A percentile compares a stretch with the other conserved stretches of the same genome.
These are phyloP conservation scores for Monosporozyma servazzii DNA, from an alignment of 805 yeast species.

Conservation along the genomic window DNA sequence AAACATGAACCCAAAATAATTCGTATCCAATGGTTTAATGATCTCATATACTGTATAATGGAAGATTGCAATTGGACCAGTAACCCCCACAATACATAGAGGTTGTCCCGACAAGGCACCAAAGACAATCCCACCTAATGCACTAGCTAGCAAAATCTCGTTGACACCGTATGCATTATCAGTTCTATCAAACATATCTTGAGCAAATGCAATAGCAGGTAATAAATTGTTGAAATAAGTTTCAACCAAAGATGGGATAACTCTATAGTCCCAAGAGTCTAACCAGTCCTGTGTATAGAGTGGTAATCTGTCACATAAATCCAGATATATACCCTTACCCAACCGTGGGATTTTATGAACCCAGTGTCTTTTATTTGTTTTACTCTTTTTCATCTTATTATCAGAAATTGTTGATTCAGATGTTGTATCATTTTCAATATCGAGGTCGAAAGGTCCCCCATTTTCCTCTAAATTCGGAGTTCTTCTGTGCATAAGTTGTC, in stretches of 20 bases:
- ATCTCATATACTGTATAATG: conserved; percentile 64
- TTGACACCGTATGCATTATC: conserved; percentile 82
- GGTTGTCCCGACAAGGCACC: conserved; percentile 88
- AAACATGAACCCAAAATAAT: conserved; percentile 85
- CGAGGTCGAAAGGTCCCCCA: not conserved
- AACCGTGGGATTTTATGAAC: conserved; percentile 16
- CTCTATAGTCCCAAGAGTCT: conserved; percentile 80
- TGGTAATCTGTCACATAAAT: conserved; percentile 39
- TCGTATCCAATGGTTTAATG: conserved; percentile 31
- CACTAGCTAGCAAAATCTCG: conserved; percentile 75
- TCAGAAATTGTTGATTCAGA: not conserved
- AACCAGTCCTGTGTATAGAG: conserved; percentile 67
- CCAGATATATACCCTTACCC: conserved; percentile 31
- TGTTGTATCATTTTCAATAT: not conserved
- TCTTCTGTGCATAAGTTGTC: not conserved
- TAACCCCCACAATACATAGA: conserved; percentile 89
- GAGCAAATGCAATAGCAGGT: conserved; percentile 94
- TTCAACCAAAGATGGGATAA: conserved; percentile 72
- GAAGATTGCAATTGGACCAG: conserved; percentile 91
- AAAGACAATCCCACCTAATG: conserved; percentile 82
- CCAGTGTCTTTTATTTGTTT: not conserved
- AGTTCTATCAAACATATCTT: conserved; percentile 92
- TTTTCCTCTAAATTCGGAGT: not conserved
- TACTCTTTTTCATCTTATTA: not conserved
- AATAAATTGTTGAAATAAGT: conserved; percentile 83